Conservation (phyloP, 176 grass and related monocot genomes). For the Eremochloa ophiuroides region DNA sequence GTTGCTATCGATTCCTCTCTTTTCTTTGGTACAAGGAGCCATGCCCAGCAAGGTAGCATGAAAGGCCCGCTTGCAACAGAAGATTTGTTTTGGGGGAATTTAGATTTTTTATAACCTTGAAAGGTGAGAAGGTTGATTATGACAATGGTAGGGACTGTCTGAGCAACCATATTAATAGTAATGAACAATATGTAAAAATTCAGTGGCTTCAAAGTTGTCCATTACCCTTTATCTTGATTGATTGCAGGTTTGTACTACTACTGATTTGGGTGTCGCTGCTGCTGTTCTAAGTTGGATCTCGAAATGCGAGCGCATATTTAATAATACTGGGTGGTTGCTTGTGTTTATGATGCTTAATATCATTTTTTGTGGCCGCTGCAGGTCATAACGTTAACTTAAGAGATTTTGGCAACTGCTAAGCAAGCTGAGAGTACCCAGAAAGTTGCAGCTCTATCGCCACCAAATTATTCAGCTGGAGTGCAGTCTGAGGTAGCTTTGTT, state of each 20-base stretch:
- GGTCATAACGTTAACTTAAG: constrained; percentile 79
- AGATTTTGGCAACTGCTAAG: constrained; percentile 78
- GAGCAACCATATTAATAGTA: constrained; percentile 37
- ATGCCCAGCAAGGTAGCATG: constrained; percentile 59
- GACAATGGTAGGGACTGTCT: constrained; percentile 48
- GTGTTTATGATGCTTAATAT: constrained; percentile 24
- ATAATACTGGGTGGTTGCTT: constrained; percentile 5
- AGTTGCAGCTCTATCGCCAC: constrained; percentile 29
- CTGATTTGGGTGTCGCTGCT: constrained; percentile 70
- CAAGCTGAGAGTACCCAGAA: constrained; percentile 40
- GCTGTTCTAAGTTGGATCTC: constrained; percentile 72
- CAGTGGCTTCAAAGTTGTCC: constrained; percentile 53
- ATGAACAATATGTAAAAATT: constrained; percentile 38
- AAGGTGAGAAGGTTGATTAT: constrained; percentile 69
- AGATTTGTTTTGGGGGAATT: constrained; percentile 54
- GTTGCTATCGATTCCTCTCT: constrained; percentile 53
- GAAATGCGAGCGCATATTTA: constrained; percentile 24
- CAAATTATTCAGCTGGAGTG: constrained; percentile 6
- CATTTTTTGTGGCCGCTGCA: constrained; percentile 29
- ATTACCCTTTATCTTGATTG: constrained; percentile 88
- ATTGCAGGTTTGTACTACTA: constrained; percentile 80
- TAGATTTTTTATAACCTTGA: constrained; percentile 57
- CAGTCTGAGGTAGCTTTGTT: constrained; percentile 42
- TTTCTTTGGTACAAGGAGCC: constrained; percentile 71
- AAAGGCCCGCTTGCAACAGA: constrained; percentile 49